A percentile compares a stretch with the other conserved stretches of the same genome.
Conservation (phyloP, 1,284 basidiomycete species). For the Tilletiaria anomala region DNA sequence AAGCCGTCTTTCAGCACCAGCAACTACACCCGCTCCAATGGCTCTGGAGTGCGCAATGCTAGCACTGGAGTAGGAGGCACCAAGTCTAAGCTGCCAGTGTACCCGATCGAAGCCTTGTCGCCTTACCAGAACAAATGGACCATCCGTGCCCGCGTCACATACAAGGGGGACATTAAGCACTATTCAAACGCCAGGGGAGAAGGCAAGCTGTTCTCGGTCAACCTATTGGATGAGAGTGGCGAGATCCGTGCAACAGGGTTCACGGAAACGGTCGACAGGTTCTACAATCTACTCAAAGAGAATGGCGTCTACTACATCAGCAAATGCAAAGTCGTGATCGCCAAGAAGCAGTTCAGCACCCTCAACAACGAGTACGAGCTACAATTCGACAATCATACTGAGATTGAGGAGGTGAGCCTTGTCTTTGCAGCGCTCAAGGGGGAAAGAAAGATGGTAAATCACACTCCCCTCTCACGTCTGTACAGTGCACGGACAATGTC, state of each 20-base stretch:
- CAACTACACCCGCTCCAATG: too few species aligned
- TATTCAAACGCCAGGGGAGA: constrained; percentile 86
- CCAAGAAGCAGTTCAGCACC: constrained; percentile 93
- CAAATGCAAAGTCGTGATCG: constrained; percentile 77
- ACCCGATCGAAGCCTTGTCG: constrained; percentile 84
- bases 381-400: constrained; percentile 53
- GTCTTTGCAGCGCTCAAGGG: not conserved
- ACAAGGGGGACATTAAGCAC: constrained; percentile 74
- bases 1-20: too few species aligned
- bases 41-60: too few species aligned
- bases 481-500: constrained; percentile 25
- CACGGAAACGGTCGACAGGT: constrained; percentile 69
- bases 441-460: not conserved
- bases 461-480: not conserved
- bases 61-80: too few species aligned
- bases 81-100: constrained; percentile 44
- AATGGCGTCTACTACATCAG: constrained; percentile 86
- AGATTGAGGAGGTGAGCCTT: constrained; percentile 23
- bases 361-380: constrained; percentile 89
- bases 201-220: constrained; percentile 86
- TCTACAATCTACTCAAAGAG: constrained; percentile 73
- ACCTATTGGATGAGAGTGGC: constrained; percentile 77
- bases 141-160: constrained; percentile 83
- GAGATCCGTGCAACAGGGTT: constrained; percentile 56
- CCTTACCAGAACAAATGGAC: constrained; percentile 95